Conservation (phyloP, 2,329 filamentous ascomycete genomes). For the Fusarium transvaalense region DNA sequence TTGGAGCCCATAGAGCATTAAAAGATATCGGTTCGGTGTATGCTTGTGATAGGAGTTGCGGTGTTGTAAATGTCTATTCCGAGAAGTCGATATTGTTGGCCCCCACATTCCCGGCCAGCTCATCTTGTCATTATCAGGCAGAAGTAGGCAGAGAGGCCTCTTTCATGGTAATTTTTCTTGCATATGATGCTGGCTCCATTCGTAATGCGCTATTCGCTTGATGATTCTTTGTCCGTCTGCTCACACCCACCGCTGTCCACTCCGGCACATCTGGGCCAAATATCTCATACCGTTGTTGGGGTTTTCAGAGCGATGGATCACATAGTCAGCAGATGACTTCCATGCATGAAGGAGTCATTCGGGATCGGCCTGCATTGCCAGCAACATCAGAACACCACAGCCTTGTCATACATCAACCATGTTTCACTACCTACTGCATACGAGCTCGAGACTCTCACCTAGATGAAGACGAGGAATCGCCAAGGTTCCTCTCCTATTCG, state of each 20-base stretch:
- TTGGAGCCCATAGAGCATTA: constrained; percentile 36
- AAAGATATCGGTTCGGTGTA: constrained; percentile 36
- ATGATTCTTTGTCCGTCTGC: constrained; percentile 13
- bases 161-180: constrained; percentile 25
- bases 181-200: constrained; percentile 18
- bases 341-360: constrained; percentile 48
- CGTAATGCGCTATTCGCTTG: constrained; percentile 32
- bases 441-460: constrained; percentile 32
- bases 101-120: constrained; percentile 30
- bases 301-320: constrained; percentile 33
- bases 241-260: constrained; percentile 23
- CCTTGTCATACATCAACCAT: constrained; percentile 44
- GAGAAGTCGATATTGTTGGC: constrained; percentile 14
- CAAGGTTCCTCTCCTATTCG: constrained; percentile 21
- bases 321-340: constrained; percentile 44
- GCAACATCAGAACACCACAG: constrained; percentile 41
- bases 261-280: constrained; percentile 18
- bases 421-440: constrained; percentile 42
- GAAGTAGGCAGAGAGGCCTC: constrained; percentile 8
- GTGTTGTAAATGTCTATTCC: constrained; percentile 30
- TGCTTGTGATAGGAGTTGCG: constrained; percentile 39
- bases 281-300: constrained; percentile 26
- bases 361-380: constrained; percentile 46
- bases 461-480: constrained; percentile 16
- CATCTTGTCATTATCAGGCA: constrained; percentile 18